A percentile compares a stretch with the other conserved stretches of the same genome.
Conservation (phyloP, 345 rosid genomes). For the Viola odorata region DNA sequence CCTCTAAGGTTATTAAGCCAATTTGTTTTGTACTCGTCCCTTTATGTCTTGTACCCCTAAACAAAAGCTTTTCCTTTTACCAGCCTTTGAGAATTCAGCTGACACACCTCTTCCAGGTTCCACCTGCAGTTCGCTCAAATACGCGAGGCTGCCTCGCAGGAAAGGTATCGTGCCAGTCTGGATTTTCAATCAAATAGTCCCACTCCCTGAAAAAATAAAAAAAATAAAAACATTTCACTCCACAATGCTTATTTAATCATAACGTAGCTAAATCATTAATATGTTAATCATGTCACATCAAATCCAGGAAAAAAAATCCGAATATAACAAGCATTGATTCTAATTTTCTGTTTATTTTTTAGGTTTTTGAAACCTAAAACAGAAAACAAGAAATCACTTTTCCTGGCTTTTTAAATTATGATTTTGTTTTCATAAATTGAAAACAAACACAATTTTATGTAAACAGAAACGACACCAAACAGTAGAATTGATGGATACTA, state of each 20-base stretch:
- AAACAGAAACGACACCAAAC: background rate
- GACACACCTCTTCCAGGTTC: slow-evolving; percentile 47
- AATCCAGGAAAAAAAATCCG: background rate
- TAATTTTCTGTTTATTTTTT: too few species aligned
- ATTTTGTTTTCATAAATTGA: too few species aligned
- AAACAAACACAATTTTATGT: background rate
- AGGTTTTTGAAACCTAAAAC: too few species aligned
- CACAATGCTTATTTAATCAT: background rate
- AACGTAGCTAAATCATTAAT: background rate
- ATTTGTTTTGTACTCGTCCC: too few species aligned
- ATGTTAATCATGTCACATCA: background rate
- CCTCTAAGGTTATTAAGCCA: too few species aligned
- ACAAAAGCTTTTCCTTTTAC: too few species aligned
- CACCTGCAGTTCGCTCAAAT: slow-evolving; percentile 51
- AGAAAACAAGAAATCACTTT: too few species aligned
- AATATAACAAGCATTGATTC: background rate
- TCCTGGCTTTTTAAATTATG: too few species aligned
- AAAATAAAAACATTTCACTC: background rate
- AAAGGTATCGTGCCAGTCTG: slow-evolving; percentile 59
- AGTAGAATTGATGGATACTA: background rate
- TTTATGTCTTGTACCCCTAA: too few species aligned
- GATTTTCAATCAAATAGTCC: slow-evolving; percentile 49
- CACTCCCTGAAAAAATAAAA: slow-evolving; percentile 41
- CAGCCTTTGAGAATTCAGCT: too few species aligned
- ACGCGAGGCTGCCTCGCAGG: slow-evolving; percentile 52